These are phyloP conservation scores for Ammopiptanthus mongolicus DNA, from an alignment of 306 rosid genomes.

Conservation along the genomic window DNA sequence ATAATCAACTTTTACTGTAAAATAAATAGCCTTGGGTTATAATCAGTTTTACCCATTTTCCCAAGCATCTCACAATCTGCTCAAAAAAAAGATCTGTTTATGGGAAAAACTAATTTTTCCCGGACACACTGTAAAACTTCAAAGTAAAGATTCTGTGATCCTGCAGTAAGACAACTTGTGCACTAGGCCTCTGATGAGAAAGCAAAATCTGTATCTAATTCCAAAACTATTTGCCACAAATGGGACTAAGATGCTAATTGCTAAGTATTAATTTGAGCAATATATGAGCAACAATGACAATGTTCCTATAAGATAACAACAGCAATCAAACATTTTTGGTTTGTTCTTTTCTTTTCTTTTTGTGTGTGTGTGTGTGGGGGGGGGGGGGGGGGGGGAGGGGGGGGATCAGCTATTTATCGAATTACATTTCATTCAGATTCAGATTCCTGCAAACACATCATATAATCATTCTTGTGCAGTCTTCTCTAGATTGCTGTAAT, in stretches of 20 bases:
- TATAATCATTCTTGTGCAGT: no score
- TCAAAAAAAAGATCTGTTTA: no score
- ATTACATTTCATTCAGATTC: not conserved
- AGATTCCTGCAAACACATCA: not conserved
- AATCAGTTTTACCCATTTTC: no score
- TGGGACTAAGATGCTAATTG: not conserved
- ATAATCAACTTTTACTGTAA: no score
- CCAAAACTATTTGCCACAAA: slow-evolving; percentile 14
- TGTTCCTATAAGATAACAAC: not conserved
- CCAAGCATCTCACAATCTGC: no score
- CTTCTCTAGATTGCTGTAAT: no score
- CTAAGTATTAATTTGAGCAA: not conserved
- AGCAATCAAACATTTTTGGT: not conserved
- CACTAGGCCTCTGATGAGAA: not conserved
- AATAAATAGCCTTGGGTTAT: no score
- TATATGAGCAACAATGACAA: not conserved
- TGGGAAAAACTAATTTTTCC: no score
- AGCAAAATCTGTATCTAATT: not conserved
- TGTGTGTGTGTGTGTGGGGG: no score
- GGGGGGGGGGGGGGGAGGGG: not conserved
- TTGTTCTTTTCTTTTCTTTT: not conserved
- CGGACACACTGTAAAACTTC: not conserved
- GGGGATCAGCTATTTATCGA: not conserved
- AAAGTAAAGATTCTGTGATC: not conserved
- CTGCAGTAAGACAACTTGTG: not conserved